Evolutionary conservation across 768 basidiomycete species (phyloP), one percentile per base, ranked within the genome.

Genomic region (Suillus bovinus): DNA sequence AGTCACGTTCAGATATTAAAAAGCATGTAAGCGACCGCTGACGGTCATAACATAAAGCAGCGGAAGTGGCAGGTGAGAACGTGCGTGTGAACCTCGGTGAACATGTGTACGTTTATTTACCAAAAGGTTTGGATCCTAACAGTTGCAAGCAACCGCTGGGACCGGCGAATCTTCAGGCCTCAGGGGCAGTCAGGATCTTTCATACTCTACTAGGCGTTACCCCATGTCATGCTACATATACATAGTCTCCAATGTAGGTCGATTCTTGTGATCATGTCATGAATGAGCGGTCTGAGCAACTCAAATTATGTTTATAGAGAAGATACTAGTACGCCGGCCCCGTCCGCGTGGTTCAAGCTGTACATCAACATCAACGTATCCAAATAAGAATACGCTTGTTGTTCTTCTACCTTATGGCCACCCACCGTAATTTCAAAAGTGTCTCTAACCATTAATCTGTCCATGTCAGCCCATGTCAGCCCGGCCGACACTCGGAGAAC

Each of bases 101-200:
- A 3, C 33, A 7, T 34, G 24, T 52, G 50, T 55, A 27, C 36
- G 22, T 38, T 55, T 55, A 5, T 55, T 55, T 55, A 27, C 36
- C 24, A 55, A 38, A 55, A 55, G 54, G 54, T 38, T 55, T 22
- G 54, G 34, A 34, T 54, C 33, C 53, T 55, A 36, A 53, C 14
- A 53, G n/a, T 34, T 4, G 13, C 33, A 53, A 54, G 14, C 53
- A 54, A 54, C n/a, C n/a, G 7, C 39, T 38, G 14, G 14, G 14
- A 14, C 38, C 38, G 38, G 36, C 36, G 11, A 36, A 36, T 36
- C 10, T 36, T 36, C 34, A 36, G 11, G 34, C 34, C 11, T 36
- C 34, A 36, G 34, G 34, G 13, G 34, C 11, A 13, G 36, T 36
- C 11, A 36, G 34, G 38, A 38, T 38, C 38, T 14, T 38, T 13